Evolutionary conservation across 306 rosid genomes (phyloP).

Genomic region (Medicago truncatula): MtrunA17r5.0-ANR NC_053046.1:13034501-13035000

Average conservation of each 20-base stretch:
- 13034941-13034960: slow-evolving; percentile 3
- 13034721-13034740: neutral
- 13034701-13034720: slow-evolving; percentile 5
- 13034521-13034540: neutral
- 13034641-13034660: neutral
- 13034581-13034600: neutral
- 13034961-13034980: neutral
- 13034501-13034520: neutral
- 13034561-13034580: neutral
- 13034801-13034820: slow-evolving; percentile 92
- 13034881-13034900: slow-evolving; percentile 86
- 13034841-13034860: slow-evolving; percentile 96
- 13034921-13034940: slow-evolving; percentile 7
- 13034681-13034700: slow-evolving; percentile 9
- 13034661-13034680: neutral
- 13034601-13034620: neutral
- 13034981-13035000: neutral
- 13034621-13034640: neutral
- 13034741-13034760: slow-evolving; percentile 52
- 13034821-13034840: slow-evolving; percentile 91
- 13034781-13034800: slow-evolving; percentile 99
- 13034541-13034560: neutral
- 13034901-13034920: slow-evolving; percentile 64
- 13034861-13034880: slow-evolving; percentile 76
- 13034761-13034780: slow-evolving; percentile 99